A percentile compares a stretch with the other conserved stretches of the same genome.
Conservation (phyloP, 148 eudicot genomes). For the Pharnaceum exiguum region DNA sequence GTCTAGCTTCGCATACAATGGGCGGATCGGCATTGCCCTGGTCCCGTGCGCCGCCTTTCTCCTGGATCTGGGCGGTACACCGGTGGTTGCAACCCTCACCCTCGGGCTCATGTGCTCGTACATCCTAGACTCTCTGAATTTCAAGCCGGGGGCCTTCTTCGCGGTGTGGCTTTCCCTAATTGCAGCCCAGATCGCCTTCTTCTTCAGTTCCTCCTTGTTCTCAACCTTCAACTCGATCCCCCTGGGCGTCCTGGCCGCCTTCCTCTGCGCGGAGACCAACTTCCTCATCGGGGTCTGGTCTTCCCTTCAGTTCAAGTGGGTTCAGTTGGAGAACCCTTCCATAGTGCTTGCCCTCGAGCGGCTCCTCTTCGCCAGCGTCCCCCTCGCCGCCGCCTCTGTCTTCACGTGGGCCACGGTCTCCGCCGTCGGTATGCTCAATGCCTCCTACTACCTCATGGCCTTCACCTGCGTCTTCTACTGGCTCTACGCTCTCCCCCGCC, state of each 20-base stretch:
- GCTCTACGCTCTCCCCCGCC: slow-evolving; percentile 75
- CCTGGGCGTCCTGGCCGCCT: slow-evolving; percentile 42
- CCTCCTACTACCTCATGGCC: slow-evolving; percentile 68
- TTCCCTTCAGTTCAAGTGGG: slow-evolving; percentile 92
- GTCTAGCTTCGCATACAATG: slow-evolving; percentile 55
- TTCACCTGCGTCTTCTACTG: slow-evolving; percentile 74
- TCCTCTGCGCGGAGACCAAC: slow-evolving; percentile 46
- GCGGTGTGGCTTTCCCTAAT: slow-evolving; percentile 80
- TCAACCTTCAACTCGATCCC: slow-evolving; percentile 46
- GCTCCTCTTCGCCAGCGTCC: slow-evolving; percentile 66
- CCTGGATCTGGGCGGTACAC: slow-evolving; percentile 86
- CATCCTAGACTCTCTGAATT: slow-evolving; percentile 74
- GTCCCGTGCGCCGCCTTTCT: slow-evolving; percentile 74
- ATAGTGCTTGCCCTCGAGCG: slow-evolving; percentile 75
- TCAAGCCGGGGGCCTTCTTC: slow-evolving; percentile 82
- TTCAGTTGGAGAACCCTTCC: slow-evolving; percentile 79
- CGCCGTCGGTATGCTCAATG: slow-evolving; percentile 72
- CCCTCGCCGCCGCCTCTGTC: slow-evolving; percentile 45
- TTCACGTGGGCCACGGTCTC: slow-evolving; percentile 86
- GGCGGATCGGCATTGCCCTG: slow-evolving; percentile 59
- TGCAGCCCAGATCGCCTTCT: slow-evolving; percentile 69
- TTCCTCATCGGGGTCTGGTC: slow-evolving; percentile 88
- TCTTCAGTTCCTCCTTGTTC: slow-evolving; percentile 47
- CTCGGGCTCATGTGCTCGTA: slow-evolving; percentile 67
- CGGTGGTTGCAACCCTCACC: slow-evolving; percentile 52